Evolutionary conservation across 139 green algal genomes (phyloP), one percentile per base, ranked within the genome.

Genomic region (Chlorella sp.): DNA sequence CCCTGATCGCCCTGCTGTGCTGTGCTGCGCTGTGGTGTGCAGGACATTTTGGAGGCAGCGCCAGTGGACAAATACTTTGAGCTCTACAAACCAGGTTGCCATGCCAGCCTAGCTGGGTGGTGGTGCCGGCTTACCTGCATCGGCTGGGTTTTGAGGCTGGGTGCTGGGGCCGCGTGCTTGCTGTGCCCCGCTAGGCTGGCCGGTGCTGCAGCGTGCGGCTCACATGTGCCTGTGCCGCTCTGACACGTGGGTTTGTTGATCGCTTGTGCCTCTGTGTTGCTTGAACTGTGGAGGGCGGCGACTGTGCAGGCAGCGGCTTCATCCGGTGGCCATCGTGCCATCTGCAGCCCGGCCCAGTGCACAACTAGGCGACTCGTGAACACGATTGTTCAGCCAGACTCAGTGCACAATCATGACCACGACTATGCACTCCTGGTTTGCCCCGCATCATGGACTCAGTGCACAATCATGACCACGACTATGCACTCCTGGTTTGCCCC

Each of bases 61-160:
- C 97, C 97, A 24, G 97, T 99, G 86, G 97, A 98, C 93, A 98
- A 99, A 91, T 97, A 97, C 94, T 99, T 99, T 95, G 96, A 99
- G 84, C 84, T 88, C 68, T 88, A 69, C 84, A 88, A 88, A 68
- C 84, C 84, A 24, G 84, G 84, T 81, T 30, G 4, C 32, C 30
- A 22, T 81, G 75, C 36, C 36, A 53, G 36, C n/a, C 11, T 48
- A 0, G 3, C 15, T 48, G 73, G 32, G 32, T n/a, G 12, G 32
- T 42, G 73, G 9, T 9, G 30, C 32, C 14, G 11, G 32, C 71
- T 9, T 57, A 9, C 48, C 48, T 57, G 48, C 48, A 57, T 57
- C n/a, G n/a, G n/a, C n/a, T n/a, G n/a, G n/a, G n/a, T n/a, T 5
- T 57, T 57, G 5, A 16, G 48, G 48, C 48, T 57, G 48, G 48